Base-by-base conservation (phyloP, 2,329 filamentous ascomycete species). In the Nigrospora sphaerica region DNA sequence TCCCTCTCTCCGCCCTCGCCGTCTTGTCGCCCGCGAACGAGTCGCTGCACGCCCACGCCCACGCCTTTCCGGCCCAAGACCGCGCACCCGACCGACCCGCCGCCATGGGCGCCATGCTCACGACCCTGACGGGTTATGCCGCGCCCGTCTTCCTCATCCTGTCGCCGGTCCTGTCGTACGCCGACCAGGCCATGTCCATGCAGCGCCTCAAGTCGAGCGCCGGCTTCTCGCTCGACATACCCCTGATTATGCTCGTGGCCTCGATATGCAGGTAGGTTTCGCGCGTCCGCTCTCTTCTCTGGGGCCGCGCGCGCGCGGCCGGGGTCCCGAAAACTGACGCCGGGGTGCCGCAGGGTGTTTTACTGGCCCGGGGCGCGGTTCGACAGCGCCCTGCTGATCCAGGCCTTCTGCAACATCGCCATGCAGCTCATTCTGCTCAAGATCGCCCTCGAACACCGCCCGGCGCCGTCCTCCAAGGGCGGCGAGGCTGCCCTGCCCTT, bases 211-310 rank as follows among this genome's bases (percentile, higher is more conserved):
- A 77, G 62, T 81, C 80, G 38, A 85, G 81, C 54, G 79, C 78
- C 13, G 81, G 82, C 47, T 86, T 86, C 66, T 86, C 82, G 16
- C 72, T 86, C 51, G 83, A 86, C 57, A 86, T 85, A 39, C 83
- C 83, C 32, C 68, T 86, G 47, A 86, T 86, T 51, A 86, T 86
- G 83, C 76, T 86, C 43, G 74, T 85, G 45, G 80, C 83, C 28
- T 86, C 81, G 4, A 67, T 86, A 46, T 67, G 85, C 46, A 80
- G 81, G 79, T 85, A 60, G 40, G 68, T 48, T 28, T 13, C 35
- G 7, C 23, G 17, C 18, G 40, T 32, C 32, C 40, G 16, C 16
- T 1, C 11, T 28, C 32, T n/a, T 44, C 13, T 32, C 23, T 44
- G 32, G 12, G 34, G 44, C 43, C 13, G 2, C 23, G 23, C 23